These are phyloP conservation scores for Cicer pinnatifidum DNA, from an alignment of 306 rosid species.

Conservation along the genomic window DNA sequence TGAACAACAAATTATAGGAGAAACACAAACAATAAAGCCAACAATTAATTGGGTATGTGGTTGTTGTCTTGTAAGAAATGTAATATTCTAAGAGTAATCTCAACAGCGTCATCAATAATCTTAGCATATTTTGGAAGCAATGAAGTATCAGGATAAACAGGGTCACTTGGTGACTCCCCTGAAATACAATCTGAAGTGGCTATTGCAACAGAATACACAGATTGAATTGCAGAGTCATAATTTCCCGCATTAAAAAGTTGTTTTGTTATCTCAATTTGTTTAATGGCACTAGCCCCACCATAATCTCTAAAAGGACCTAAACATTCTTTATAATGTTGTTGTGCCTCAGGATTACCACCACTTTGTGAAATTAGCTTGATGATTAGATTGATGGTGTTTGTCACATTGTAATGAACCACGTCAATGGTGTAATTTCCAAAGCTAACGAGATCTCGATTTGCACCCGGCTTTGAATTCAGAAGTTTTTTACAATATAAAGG, in stretches of 20 bases:
- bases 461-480: not conserved
- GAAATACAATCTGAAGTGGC: not conserved
- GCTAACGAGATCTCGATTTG: not conserved
- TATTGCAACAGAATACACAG: no score
- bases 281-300: not conserved
- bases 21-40: not conserved
- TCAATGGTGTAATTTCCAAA: not conserved
- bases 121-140: not conserved
- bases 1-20: not conserved
- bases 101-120: not conserved
- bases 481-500: not conserved
- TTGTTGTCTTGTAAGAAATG: not conserved
- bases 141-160: not conserved
- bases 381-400: not conserved
- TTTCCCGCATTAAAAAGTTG: not conserved
- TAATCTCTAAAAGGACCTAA: not conserved
- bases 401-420: not conserved
- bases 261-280: not conserved
- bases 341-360: not conserved
- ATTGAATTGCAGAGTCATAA: not conserved
- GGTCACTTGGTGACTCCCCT: not conserved
- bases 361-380: not conserved
- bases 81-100: not conserved
- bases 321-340: not conserved
- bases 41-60: not conserved